A percentile compares a stretch with the other conserved stretches of the same genome.
Evolutionary conservation across 768 basidiomycete genomes (phyloP).

Genomic region (Ramaria sp.): DNA sequence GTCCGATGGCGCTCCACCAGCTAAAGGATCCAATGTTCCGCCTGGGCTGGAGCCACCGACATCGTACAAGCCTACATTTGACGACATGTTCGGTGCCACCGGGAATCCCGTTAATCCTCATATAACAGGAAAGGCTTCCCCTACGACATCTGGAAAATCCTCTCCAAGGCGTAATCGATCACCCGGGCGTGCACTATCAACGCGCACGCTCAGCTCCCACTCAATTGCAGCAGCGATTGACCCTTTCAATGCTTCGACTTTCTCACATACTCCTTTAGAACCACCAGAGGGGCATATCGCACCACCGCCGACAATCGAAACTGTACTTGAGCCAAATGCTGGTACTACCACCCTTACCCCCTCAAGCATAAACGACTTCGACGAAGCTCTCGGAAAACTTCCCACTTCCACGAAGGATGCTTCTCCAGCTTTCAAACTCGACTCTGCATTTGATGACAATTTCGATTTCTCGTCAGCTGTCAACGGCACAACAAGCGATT

Average conservation of each 20-base stretch:
- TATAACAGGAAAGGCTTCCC: neutral
- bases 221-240: neutral
- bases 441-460: conserved; percentile 49
- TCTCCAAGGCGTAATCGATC: neutral
- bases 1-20: neutral
- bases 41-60: neutral
- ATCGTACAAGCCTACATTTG: neutral
- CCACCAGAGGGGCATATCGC: conserved; percentile 4
- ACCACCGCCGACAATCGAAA: conserved; percentile 8
- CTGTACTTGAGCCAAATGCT: neutral
- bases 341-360: neutral
- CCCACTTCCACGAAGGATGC: conserved; percentile 25
- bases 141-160: neutral
- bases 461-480: conserved; percentile 49
- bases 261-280: conserved; percentile 3
- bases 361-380: conserved; percentile 47
- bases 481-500: conserved; percentile 17
- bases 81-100: neutral
- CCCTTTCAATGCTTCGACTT: conserved; percentile 1
- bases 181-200: neutral
- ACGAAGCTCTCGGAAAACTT: conserved; percentile 59
- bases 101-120: neutral
- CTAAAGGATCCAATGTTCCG: neutral
- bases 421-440: conserved; percentile 44
- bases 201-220: neutral